Base-by-base conservation (phyloP, 116 monocot species). In the Trichopus zeylanicus region DNA sequence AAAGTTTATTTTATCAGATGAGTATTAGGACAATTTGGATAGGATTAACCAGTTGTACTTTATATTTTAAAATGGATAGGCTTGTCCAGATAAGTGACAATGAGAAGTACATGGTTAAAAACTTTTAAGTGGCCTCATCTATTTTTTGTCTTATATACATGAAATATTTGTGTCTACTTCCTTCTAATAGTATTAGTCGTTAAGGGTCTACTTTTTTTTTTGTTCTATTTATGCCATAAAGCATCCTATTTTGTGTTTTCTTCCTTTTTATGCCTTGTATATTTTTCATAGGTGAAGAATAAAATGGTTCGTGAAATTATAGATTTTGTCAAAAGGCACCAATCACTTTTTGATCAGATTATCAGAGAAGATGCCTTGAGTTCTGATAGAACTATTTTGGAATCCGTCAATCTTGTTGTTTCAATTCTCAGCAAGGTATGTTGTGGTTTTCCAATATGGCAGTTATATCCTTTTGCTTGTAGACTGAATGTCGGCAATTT, bases 391-490 rank as follows among this genome's bases (percentile, higher is more conserved):
- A 61, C 67, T 8, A 59, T 56, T 29, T 62, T 90, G 54, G 95
- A 95, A 63, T 80, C 70, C 59, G 62, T 95, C 53, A 71, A 79
- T 68, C 83, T 90, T 65, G 81, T 75, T 59, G 79, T 87, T 11
- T 83, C 79, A 63, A 81, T 95, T 62, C 84, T 95, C 39, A 74
- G 84, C 67, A 90, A 90, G 77, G 95, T 90, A 63, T 42, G n/a
- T n/a, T n/a, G n/a, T n/a, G n/a, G n/a, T n/a, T n/a, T n/a, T n/a
- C n/a, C n/a, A n/a, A n/a, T n/a, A n/a, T n/a, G n/a, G n/a, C n/a
- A n/a, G n/a, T n/a, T 31, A 22, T 33, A 34, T 27, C 2, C 1
- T 23, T 18, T 60, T 22, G 16, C 29, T 46, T 27, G 10, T 38
- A 21, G 23, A 46, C 8, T 61, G 27, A 38, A 15, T 61, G 19